Conservation (phyloP, 345 rosid species). For the Erucastrum elatum region DNA sequence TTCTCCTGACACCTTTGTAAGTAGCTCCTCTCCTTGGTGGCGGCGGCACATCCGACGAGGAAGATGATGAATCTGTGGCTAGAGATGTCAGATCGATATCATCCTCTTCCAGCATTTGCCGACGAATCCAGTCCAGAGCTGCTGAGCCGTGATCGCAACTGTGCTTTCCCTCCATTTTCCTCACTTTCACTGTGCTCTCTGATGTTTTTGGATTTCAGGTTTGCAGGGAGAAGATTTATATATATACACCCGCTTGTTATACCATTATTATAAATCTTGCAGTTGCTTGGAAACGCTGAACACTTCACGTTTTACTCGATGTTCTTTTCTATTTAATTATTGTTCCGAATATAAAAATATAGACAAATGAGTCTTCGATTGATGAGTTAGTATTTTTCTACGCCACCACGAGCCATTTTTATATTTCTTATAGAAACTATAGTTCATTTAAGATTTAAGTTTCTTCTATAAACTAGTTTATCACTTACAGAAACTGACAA, state of each 20-base stretch:
- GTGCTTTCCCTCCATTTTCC: slow-evolving; percentile 19
- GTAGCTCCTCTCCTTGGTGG: slow-evolving; percentile 16
- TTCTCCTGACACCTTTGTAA: slow-evolving; percentile 42
- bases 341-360: neutral
- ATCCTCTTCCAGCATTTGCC: slow-evolving; percentile 28
- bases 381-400: neutral
- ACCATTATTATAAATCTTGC: neutral
- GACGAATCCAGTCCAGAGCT: slow-evolving; percentile 33
- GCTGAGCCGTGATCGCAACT: slow-evolving; percentile 5
- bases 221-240: neutral
- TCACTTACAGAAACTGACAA: neutral
- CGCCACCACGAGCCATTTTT: neutral
- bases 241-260: neutral
- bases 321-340: slow-evolving; percentile 10
- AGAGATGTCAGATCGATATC: neutral
- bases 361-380: neutral
- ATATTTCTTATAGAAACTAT: neutral
- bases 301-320: slow-evolving; percentile 25
- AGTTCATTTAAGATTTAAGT: neutral
- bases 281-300: slow-evolving; percentile 26
- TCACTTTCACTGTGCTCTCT: neutral
- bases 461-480: neutral
- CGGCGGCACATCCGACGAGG: neutral
- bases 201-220: neutral
- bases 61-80: neutral